A percentile compares a stretch with the other conserved stretches of the same genome.
These are phyloP conservation scores for Xerocomellus dryophilus DNA, from an alignment of 768 basidiomycete species.

Conservation along the genomic window DNA sequence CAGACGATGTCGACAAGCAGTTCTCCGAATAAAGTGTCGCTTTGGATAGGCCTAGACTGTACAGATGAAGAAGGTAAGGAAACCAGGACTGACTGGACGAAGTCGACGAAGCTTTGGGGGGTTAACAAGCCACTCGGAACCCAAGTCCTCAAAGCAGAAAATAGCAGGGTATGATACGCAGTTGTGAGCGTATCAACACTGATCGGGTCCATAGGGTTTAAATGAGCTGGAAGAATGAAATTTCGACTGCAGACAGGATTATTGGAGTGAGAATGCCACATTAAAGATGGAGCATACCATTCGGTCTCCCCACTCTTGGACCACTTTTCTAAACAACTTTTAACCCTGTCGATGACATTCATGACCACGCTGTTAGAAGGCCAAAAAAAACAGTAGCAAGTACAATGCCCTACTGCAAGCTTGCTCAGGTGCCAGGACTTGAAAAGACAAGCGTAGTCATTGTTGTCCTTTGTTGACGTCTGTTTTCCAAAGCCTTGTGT, in stretches of 20 bases:
- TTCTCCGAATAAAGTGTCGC: constrained; percentile 56
- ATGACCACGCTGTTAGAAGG: constrained; percentile 34
- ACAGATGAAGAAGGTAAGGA: constrained; percentile 65
- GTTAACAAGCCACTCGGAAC: constrained; percentile 46
- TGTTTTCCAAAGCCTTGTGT: constrained; percentile 24
- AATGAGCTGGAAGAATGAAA: constrained; percentile 58
- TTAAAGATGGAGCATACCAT: constrained; percentile 45
- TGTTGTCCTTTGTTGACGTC: constrained; percentile 28
- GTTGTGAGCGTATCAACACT: constrained; percentile 58
- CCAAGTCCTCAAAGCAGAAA: constrained; percentile 58
- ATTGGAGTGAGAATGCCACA: constrained; percentile 17
- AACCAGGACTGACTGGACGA: constrained; percentile 59
- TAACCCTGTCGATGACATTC: constrained; percentile 59
- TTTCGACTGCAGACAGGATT: constrained; percentile 46
- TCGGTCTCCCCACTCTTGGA: constrained; percentile 55
- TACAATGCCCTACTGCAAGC: constrained; percentile 11
- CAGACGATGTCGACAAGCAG: constrained; percentile 77
- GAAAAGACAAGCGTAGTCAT: constrained; percentile 22
- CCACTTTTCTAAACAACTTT: constrained; percentile 52
- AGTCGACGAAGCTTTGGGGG: constrained; percentile 52
- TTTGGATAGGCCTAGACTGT: constrained; percentile 35
- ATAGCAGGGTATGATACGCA: constrained; percentile 66
- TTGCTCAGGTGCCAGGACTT: constrained; percentile 14
- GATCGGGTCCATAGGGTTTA: constrained; percentile 51
- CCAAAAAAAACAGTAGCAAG: constrained; percentile 8